Conservation (phyloP, 306 rosid species). For the Casuarina cunninghamiana region DNA sequence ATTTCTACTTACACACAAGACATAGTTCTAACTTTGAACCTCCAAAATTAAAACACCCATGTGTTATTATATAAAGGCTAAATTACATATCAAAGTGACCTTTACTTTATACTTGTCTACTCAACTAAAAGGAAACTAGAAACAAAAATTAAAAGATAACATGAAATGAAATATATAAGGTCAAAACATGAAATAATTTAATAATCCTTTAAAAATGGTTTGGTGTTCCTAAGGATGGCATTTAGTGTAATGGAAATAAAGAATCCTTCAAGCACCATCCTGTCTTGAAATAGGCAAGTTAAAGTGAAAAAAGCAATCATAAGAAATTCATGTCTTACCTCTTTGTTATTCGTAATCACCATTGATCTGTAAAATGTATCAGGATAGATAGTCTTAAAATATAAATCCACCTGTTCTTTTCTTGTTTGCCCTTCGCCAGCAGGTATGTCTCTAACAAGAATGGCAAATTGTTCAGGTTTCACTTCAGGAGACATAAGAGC, state of each 20-base stretch:
- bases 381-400: conserved; percentile 59
- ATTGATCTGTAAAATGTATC: conserved; percentile 83
- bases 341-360: conserved; percentile 36
- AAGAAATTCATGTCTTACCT: conserved; percentile 48
- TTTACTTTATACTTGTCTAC: too few species aligned
- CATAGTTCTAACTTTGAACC: neutral
- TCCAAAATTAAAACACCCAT: neutral
- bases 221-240: too few species aligned
- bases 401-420: conserved; percentile 65
- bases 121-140: too few species aligned
- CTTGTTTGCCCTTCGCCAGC: conserved; percentile 19
- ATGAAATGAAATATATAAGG: too few species aligned
- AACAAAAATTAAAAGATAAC: too few species aligned
- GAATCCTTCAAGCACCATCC: neutral
- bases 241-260: neutral
- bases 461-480: conserved; percentile 72
- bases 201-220: too few species aligned
- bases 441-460: conserved; percentile 93
- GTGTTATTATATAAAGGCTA: neutral
- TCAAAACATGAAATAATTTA: too few species aligned
- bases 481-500: conserved; percentile 53
- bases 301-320: neutral
- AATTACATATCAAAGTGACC: too few species aligned
- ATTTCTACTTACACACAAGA: too few species aligned
- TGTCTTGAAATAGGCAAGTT: neutral